These are phyloP conservation scores for Quercus engelmannii DNA, from an alignment of 306 rosid genomes.

Conservation along the genomic window DNA sequence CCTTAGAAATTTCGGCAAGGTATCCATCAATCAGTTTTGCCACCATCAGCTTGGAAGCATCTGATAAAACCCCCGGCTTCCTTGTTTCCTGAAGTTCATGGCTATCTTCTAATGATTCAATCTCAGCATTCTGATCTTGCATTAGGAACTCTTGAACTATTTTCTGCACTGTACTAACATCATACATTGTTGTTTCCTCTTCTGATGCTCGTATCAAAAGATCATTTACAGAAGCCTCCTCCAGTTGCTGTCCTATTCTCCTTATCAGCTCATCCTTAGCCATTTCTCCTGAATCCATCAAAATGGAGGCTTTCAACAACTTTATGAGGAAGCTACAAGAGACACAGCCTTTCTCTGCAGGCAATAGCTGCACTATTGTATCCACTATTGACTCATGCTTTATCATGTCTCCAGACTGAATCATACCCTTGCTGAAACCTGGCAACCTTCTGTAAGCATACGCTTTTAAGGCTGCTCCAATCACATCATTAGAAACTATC, in stretches of 20 bases:
- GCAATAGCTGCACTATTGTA: conserved; percentile 71
- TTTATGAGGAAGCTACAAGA: conserved; percentile 84
- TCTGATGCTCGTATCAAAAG: conserved; percentile 67
- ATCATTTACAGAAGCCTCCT: conserved; percentile 82
- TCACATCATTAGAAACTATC: conserved; percentile 55
- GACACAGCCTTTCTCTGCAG: conserved; percentile 68
- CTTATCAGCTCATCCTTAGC: conserved; percentile 56
- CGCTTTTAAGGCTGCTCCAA: conserved; percentile 92
- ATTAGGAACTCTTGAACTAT: conserved; percentile 62
- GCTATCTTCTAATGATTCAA: conserved; percentile 49
- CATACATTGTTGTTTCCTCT: conserved; percentile 47
- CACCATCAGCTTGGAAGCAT: conserved; percentile 93
- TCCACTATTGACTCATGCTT: conserved; percentile 55
- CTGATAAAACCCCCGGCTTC: conserved; percentile 73
- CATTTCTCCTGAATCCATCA: conserved; percentile 50
- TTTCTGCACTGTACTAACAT: conserved; percentile 62
- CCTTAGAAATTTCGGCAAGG: conserved; percentile 84
- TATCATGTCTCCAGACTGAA: conserved; percentile 48
- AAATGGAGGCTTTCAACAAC: conserved; percentile 68
- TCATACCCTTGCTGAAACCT: conserved; percentile 76
- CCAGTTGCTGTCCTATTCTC: conserved; percentile 87
- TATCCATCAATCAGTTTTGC: conserved; percentile 83
- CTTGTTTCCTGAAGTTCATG: conserved; percentile 41
- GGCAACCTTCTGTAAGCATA: conserved; percentile 80
- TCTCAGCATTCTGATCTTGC: conserved; percentile 59